These are phyloP conservation scores for Yamadazyma atlantica DNA, from an alignment of 1,139 yeast species.

Conservation along the genomic window DNA sequence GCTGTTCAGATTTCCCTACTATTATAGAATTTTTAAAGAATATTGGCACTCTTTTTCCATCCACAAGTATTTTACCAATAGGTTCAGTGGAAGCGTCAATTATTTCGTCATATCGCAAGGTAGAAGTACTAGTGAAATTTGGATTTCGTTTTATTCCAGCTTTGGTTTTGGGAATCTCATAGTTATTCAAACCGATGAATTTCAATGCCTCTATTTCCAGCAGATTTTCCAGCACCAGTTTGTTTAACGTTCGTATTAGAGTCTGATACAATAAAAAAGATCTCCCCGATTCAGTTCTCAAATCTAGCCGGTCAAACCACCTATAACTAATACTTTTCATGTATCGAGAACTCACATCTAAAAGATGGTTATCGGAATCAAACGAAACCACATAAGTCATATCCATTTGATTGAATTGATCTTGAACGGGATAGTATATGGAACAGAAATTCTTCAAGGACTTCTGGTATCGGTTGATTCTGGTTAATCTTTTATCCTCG, in stretches of 20 bases:
- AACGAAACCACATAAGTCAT: constrained; percentile 35
- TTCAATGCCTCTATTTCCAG: constrained; percentile 22
- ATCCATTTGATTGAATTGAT: constrained; percentile 31
- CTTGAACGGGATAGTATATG: constrained; percentile 23
- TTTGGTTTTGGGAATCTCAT: constrained; percentile 25
- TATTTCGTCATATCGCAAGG: constrained; percentile 34
- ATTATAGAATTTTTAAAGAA: constrained; percentile 25
- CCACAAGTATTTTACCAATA: constrained; percentile 18
- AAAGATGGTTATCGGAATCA: constrained; percentile 17
- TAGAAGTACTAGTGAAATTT: constrained; percentile 26
- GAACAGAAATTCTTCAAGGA: constrained; percentile 15
- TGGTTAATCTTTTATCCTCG: constrained; percentile 26
- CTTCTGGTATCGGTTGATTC: constrained; percentile 18
- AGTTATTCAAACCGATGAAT: constrained; percentile 25
- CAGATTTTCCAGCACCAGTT: constrained; percentile 5
- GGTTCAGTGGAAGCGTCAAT: constrained; percentile 14
- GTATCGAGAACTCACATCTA: constrained; percentile 38
- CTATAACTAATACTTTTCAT: constrained; percentile 35
- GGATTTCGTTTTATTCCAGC: constrained; percentile 34
- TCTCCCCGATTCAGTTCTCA: constrained; percentile 31
- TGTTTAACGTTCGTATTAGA: constrained; percentile 23
- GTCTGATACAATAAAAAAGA: constrained; percentile 28
- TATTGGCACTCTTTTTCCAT: constrained; percentile 18
- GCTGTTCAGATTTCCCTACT: constrained; percentile 36
- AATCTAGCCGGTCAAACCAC: constrained; percentile 31